Evolutionary conservation across 2,329 filamentous ascomycete genomes (phyloP), one percentile per base, ranked within the genome.

Genomic region (Diaporthe longicolla): DNA sequence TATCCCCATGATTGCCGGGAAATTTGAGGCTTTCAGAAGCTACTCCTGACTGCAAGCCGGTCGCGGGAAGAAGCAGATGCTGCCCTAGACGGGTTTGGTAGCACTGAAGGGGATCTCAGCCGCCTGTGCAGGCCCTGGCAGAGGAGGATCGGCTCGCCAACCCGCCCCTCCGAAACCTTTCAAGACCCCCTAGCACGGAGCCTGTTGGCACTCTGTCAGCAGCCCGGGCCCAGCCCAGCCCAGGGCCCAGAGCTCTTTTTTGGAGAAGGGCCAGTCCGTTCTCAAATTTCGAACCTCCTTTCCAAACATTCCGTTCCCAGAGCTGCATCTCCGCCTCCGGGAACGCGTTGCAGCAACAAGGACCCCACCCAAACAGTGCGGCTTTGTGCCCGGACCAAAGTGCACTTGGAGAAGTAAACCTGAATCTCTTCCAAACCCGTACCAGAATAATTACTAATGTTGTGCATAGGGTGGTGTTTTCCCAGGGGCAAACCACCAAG

Each of bases 201-300:
- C 70, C 24, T 32, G 59, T 61, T 48, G 69, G 70, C 70, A 63
- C 57, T 32, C 45, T 71, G 57, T 63, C 70, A 71, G 70, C 70
- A 63, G 57, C 70, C 70, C 48, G 15, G 15, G 63, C 48, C 63
- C 63, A 54, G 63, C 45, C 48, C 4, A 35, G 63, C 13, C n/a
- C 70, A 52, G 57, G 61, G 57, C 40, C 40, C 70, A 59, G 70
- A 63, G 70, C 40, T 54, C 43, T 61, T 50, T 71, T 61, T 63
- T 63, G 48, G 63, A 26, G 48, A 40, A 24, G 32, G 45, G 48
- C 35, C 35, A 40, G 45, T 24, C 57, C 57, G 45, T 59, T 71
- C 70, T 63, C 50, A 71, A 71, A 71, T 71, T 71, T 71, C 70
- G 57, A 63, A 65, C 70, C 57, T 71, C 70, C 70, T 71, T 71